Base-by-base conservation (phyloP, 306 rosid species). In the Lathyrus sativus region DNA sequence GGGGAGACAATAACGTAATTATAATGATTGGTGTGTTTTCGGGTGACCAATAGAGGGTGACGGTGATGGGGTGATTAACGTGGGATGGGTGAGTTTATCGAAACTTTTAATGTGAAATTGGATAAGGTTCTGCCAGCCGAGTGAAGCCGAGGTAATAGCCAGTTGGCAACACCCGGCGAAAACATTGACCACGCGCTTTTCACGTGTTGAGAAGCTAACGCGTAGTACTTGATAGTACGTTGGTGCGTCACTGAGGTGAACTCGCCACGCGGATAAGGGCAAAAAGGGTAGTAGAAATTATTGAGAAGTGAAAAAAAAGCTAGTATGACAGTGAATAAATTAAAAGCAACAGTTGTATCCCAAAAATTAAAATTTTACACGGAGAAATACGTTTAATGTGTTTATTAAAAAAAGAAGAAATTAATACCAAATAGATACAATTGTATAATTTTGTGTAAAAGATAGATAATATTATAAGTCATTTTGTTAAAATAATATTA, bases 91-190 rank as follows among this genome's bases (percentile, higher is more conserved):
- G 44, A 71, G 62, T 0, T 39, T 78, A 78, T 8, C 5, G 4
- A 0, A 11, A 22, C 65, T 60, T 65, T 57, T 28, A 13, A 70
- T 44, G 68, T 44, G 78, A 50, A 74, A 70, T 1, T 78, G 86
- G 83, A 82, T 82, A 82, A 82, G 80, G 83, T 78, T 76, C 70
- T 15, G 73, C 13, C n/a, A 77, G 70, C 74, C 63, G 61, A 78
- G 74, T 67, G 78, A 72, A 78, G 74, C 64, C 70, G 81, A 74
- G 62, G 14, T 14, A 14, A n/a, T 11, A 70, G 80, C 73, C 83
- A 82, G 86, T 78, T 67, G 83, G 83, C 83, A 71, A 43, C 65
- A 71, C 76, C 62, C 62, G 71, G 71, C 0, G 49, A 2, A 42
- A 56, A 49, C 67, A 61, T 57, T 71, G 80, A 67, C 73, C 83